These are phyloP conservation scores for Austroboletus olivaceoglutinosus DNA, from an alignment of 1,284 basidiomycete genomes.

Conservation along the genomic window DNA sequence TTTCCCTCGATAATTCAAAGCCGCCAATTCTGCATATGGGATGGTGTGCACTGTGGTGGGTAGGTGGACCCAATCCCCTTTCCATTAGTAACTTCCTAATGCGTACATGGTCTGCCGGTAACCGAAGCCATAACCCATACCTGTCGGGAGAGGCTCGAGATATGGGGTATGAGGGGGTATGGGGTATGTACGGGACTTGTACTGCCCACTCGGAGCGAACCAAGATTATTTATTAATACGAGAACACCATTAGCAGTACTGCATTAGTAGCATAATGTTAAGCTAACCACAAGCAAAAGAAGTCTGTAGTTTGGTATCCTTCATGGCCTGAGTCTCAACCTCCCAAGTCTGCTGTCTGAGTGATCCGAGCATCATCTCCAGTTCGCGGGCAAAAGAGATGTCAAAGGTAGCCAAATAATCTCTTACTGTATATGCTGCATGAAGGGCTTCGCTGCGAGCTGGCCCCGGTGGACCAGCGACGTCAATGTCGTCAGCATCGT, in stretches of 20 bases:
- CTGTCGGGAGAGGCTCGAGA: background rate
- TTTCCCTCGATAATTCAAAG: too few species aligned
- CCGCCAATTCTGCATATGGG: too few species aligned
- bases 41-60: too few species aligned
- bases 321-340: constrained; percentile 16
- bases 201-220: background rate
- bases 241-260: background rate
- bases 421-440: background rate
- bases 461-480: background rate
- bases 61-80: too few species aligned
- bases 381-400: background rate
- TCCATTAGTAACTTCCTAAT: too few species aligned
- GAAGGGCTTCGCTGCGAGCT: background rate
- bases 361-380: constrained; percentile 23
- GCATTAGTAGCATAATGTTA: too few species aligned
- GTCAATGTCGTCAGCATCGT: background rate
- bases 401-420: background rate
- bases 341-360: constrained; percentile 22
- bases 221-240: background rate
- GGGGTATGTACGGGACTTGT: constrained; percentile 1
- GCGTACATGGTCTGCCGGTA: too few species aligned
- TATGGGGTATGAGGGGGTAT: constrained; percentile 1
- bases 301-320: constrained; percentile 18
- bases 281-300: constrained; percentile 8
- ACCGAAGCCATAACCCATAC: constrained; percentile 2